Percentiles rank a stretch among this genome's conserved stretches.
Conservation (phyloP, 2,329 filamentous ascomycete species). For the Aspergillus sp. region DNA sequence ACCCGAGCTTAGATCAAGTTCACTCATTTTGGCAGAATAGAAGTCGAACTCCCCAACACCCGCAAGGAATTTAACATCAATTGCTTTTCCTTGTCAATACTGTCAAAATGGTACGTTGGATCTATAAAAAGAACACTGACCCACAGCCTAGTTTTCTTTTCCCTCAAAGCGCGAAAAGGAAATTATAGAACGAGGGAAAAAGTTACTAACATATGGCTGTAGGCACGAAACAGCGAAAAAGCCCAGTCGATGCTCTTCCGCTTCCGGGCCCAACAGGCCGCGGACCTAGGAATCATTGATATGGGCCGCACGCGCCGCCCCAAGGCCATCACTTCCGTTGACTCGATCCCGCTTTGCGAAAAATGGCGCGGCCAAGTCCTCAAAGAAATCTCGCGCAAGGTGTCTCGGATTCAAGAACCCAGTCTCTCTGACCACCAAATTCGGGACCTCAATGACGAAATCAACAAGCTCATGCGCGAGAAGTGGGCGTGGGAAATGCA, state of each 20-base stretch:
- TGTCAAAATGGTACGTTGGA: slow-evolving; percentile 31
- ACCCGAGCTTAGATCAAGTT: slow-evolving; percentile 23
- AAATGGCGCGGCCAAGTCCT: slow-evolving; percentile 98
- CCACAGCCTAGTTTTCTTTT: neutral
- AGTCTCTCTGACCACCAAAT: slow-evolving; percentile 96
- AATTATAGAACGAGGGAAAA: neutral
- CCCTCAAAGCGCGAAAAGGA: neutral
- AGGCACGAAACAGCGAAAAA: slow-evolving; percentile 97
- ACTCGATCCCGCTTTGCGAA: slow-evolving; percentile 82
- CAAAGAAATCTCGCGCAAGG: slow-evolving; percentile 95
- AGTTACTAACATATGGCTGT: slow-evolving; percentile 19
- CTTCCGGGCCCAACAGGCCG: slow-evolving; percentile 96
- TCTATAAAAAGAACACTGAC: neutral
- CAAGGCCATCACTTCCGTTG: slow-evolving; percentile 84
- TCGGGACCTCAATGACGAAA: slow-evolving; percentile 96
- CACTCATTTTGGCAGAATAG: slow-evolving; percentile 18
- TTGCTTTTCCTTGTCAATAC: slow-evolving; percentile 18
- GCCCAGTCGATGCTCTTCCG: slow-evolving; percentile 99
- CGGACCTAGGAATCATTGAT: slow-evolving; percentile 94
- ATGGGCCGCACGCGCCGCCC: slow-evolving; percentile 84
- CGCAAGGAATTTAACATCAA: slow-evolving; percentile 3
- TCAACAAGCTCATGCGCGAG: slow-evolving; percentile 98
- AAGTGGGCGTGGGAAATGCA: slow-evolving; percentile 99
- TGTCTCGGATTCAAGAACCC: slow-evolving; percentile 90
- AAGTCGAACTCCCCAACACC: slow-evolving; percentile 18